Percentiles rank a stretch among this genome's conserved stretches.
These are phyloP conservation scores for Triticum monococcum DNA, from an alignment of 176 grass and related monocot genomes.

Conservation along the genomic window DNA sequence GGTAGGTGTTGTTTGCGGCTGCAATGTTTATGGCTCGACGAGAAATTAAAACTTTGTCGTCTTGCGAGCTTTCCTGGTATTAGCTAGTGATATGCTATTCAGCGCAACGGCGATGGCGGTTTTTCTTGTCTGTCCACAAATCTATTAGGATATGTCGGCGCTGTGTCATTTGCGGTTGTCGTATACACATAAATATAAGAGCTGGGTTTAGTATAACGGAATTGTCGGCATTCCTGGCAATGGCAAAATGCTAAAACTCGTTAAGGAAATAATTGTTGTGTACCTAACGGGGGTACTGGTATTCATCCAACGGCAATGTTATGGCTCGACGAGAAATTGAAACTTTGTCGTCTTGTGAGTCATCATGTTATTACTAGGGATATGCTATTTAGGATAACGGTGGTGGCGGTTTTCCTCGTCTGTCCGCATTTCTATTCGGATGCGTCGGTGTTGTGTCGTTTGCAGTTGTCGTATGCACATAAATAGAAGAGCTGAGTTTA, in stretches of 20 bases:
- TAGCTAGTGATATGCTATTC: too few species aligned
- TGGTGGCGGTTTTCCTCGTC: background rate
- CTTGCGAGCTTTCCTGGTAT: too few species aligned
- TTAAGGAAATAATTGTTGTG: too few species aligned
- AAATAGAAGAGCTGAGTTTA: background rate
- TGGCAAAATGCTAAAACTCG: background rate
- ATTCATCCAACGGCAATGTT: background rate
- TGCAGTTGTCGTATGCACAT: background rate
- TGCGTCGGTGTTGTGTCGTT: background rate
- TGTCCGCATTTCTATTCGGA: background rate
- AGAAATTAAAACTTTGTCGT: background rate
- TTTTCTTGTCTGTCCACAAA: background rate
- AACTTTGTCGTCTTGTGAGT: background rate
- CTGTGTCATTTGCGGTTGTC: background rate
- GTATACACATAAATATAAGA: background rate
- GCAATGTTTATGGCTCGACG: background rate
- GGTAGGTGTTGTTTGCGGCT: too few species aligned
- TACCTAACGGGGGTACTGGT: background rate
- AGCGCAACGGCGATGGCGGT: too few species aligned
- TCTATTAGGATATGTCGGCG: background rate
- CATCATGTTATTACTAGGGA: too few species aligned
- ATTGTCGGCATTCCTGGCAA: background rate
- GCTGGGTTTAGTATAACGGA: background rate
- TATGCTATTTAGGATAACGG: too few species aligned
- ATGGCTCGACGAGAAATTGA: background rate